Evolutionary conservation across 1,284 basidiomycete species (phyloP).

Genomic region (Leccinum griseonigrum): DNA sequence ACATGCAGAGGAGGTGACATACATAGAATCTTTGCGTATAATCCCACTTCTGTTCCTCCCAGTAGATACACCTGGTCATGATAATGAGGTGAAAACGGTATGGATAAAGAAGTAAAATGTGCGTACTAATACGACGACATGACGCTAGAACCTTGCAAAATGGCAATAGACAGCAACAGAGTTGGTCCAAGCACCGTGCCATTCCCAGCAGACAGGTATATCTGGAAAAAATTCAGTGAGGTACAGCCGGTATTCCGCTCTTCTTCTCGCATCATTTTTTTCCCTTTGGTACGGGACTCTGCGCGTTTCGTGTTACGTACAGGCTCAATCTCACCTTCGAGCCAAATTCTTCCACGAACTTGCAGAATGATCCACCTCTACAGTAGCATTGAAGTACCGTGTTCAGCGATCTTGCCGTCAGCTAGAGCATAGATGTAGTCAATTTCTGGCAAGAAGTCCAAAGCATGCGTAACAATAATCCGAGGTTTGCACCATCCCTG

Average conservation of each 20-base stretch:
- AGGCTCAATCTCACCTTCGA: slow-evolving; percentile 40
- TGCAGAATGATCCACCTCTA: slow-evolving; percentile 66
- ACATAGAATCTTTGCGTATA: slow-evolving; percentile 60
- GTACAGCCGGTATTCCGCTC: slow-evolving; percentile 58
- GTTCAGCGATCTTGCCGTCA: slow-evolving; percentile 74
- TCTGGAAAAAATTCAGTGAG: slow-evolving; percentile 46
- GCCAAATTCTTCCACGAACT: slow-evolving; percentile 68
- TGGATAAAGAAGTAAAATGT: background rate
- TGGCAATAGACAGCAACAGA: slow-evolving; percentile 46
- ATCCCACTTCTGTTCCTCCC: slow-evolving; percentile 61
- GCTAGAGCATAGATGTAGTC: slow-evolving; percentile 72
- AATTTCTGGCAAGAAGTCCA: slow-evolving; percentile 78
- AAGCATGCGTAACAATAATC: slow-evolving; percentile 80
- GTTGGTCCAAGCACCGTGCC: slow-evolving; percentile 54
- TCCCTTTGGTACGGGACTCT: slow-evolving; percentile 10
- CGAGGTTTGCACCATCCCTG: slow-evolving; percentile 68
- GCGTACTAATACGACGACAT: slow-evolving; percentile 65
- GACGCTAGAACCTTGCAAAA: slow-evolving; percentile 60
- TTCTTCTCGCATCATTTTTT: slow-evolving; percentile 43
- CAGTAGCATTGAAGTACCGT: slow-evolving; percentile 72
- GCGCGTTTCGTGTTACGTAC: slow-evolving; percentile 29
- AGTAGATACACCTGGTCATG: slow-evolving; percentile 60
- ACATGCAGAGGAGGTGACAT: slow-evolving; percentile 21
- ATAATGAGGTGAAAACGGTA: background rate
- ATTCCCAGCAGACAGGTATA: slow-evolving; percentile 59